A percentile compares a stretch with the other conserved stretches of the same genome.
phyloP scores from a whole-genome alignment of 148 eudicot genomes.

The Persicaria tinctoria region DNA sequence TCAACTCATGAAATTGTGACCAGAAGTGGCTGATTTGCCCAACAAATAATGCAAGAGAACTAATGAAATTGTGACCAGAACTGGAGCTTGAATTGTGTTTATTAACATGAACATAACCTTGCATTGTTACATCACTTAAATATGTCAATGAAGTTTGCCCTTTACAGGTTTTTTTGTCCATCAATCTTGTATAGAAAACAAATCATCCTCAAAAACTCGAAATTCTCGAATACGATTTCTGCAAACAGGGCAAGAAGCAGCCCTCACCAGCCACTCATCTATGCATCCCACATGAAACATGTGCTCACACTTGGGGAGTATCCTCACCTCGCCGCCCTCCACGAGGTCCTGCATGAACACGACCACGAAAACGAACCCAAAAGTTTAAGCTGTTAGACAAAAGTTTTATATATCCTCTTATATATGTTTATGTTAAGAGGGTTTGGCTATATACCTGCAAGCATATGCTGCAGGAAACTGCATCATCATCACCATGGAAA shows the following conservation, averaged over 20 bases:
- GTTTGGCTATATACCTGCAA: slow-evolving; percentile 27
- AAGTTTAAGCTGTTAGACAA: not conserved
- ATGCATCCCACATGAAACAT: slow-evolving; percentile 31
- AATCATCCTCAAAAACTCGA: not conserved
- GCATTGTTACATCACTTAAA: not conserved
- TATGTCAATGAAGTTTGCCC: not conserved
- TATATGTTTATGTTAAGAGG: not conserved
- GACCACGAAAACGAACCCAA: not conserved
- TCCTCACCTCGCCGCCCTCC: slow-evolving; percentile 29
- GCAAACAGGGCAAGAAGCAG: slow-evolving; percentile 40
- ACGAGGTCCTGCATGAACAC: slow-evolving; percentile 21
- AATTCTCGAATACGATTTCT: slow-evolving; percentile 16
- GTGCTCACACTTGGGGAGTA: slow-evolving; percentile 31
- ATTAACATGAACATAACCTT: not conserved
- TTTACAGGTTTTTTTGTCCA: slow-evolving; percentile 3
- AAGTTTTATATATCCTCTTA: not conserved
- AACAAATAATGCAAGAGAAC: not conserved
- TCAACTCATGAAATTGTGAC: not conserved
- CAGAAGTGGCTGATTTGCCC: too few species aligned
- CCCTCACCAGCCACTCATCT: slow-evolving; percentile 36
- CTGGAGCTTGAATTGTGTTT: not conserved
- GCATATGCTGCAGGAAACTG: slow-evolving; percentile 31
- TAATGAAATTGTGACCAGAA: not conserved
- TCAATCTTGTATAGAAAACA: not conserved
- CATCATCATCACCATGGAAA: slow-evolving; percentile 5